Evolutionary conservation across 805 yeast species (phyloP), one percentile per base, ranked within the genome.

Genomic region (Teunomyces tritomae): DNA sequence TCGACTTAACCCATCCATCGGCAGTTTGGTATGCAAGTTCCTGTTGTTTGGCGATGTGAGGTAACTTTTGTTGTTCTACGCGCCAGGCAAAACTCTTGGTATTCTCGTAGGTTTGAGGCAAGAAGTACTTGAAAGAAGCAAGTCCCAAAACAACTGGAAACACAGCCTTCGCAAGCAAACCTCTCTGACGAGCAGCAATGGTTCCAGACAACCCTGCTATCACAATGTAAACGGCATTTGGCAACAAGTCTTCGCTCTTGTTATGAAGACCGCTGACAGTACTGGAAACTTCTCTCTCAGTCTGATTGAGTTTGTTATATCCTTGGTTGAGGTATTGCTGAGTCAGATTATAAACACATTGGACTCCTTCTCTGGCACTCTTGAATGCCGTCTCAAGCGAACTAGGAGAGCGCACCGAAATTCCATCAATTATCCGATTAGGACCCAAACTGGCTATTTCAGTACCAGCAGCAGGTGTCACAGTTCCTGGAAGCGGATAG

Each of bases 181-280:
- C 81, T 49, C 86, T 75, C 57, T 84, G 81, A 58, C 95, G 85
- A 1, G 94, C 80, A 43, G 83, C 57, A 45, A 89, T 83, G 40
- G 85, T 78, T 33, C 96, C 96, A 6, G 89, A 69, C 46, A 89
- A 72, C 2, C 82, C 76, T 10, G 89, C 90, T 27, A 88, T 78
- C 8, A 82, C 61, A 34, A 89, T 74, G 62, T 87, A 89, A 28
- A 87, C 65, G 3, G 83, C 67, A 52, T 85, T 85, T 10, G 96
- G 94, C 43, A 86, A 73, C 44, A 88, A 65, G 43, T 82, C 87
- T 68, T 89, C 96, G 36, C 74, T 66, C 55, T 71, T 79, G 50
- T 79, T 74, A 62, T 84, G 89, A 54, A 89, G 74, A 11, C 74
- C 73, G 26, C 90, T 74, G 8, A 87, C 64, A 1, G 92, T 84